phyloP scores from a whole-genome alignment of 2,329 filamentous ascomycete genomes.

The Fusarium tricinctum region DNA sequence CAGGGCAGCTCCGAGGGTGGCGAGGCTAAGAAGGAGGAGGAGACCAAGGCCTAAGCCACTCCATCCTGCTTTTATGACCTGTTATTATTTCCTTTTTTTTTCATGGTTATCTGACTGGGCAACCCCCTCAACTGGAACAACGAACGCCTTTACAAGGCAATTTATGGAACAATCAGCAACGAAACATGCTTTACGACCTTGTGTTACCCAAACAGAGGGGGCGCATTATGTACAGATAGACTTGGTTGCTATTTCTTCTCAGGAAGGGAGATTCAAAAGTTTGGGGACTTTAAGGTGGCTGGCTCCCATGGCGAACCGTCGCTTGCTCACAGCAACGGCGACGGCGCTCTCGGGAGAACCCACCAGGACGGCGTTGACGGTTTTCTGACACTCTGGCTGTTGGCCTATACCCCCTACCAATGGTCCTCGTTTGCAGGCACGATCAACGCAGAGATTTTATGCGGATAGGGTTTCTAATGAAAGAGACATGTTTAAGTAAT shows the following conservation, averaged over 20 bases:
- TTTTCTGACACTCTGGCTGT: constrained; percentile 58
- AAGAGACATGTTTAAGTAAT: constrained; percentile 49
- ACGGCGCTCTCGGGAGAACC: constrained; percentile 47
- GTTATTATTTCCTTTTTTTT: constrained; percentile 50
- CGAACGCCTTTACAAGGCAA: constrained; percentile 41
- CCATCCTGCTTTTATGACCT: constrained; percentile 15
- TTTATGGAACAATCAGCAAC: constrained; percentile 49
- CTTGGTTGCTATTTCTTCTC: constrained; percentile 58
- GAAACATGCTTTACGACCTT: constrained; percentile 50
- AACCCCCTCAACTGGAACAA: constrained; percentile 48
- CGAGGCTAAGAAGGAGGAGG: constrained; percentile 65
- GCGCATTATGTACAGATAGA: constrained; percentile 60
- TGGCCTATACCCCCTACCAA: constrained; percentile 59
- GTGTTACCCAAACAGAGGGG: constrained; percentile 45
- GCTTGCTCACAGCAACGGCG: constrained; percentile 42
- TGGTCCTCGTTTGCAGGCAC: constrained; percentile 55
- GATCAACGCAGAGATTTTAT: constrained; percentile 55
- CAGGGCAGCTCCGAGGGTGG: constrained; percentile 65
- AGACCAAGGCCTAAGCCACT: constrained; percentile 58
- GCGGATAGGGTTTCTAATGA: constrained; percentile 55
- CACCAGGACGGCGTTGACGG: constrained; percentile 59
- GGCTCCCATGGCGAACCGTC: constrained; percentile 43
- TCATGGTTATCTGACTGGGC: constrained; percentile 50
- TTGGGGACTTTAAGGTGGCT: constrained; percentile 51
- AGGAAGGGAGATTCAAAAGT: constrained; percentile 56